Evolutionary conservation across 805 yeast genomes (phyloP).

Genomic region (Hagleromyces aurorensis): DNA sequence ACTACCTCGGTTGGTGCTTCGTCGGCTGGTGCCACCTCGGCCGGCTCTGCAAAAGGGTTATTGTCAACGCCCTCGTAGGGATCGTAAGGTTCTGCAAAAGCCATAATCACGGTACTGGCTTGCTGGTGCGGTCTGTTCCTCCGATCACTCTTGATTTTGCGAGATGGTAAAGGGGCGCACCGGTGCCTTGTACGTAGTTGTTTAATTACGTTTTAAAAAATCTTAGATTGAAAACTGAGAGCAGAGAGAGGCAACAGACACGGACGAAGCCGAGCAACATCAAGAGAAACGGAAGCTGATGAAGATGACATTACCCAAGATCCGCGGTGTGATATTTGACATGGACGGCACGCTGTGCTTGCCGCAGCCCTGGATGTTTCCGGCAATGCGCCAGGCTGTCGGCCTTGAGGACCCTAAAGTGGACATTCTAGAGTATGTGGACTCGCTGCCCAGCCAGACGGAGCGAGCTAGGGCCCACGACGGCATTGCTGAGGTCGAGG

Average conservation of each 20-base stretch:
- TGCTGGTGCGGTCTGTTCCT: no score
- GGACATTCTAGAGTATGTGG: constrained; percentile 50
- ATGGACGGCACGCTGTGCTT: constrained; percentile 74
- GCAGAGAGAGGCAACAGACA: no score
- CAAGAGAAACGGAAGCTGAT: no score
- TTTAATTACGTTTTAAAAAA: no score
- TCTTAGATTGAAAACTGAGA: no score
- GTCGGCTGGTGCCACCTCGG: constrained; percentile 14
- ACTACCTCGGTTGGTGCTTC: constrained; percentile 1
- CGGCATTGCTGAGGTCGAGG: constrained; percentile 45
- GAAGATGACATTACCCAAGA: constrained; percentile 1
- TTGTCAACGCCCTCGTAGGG: constrained; percentile 48
- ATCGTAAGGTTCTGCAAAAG: constrained; percentile 8
- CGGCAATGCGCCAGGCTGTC: constrained; percentile 53
- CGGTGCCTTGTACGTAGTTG: no score
- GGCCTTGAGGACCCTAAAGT: constrained; percentile 37
- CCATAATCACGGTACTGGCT: no score
- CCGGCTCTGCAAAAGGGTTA: constrained; percentile 53
- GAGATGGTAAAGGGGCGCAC: no score
- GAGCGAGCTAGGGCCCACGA: constrained; percentile 38
- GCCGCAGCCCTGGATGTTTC: constrained; percentile 54
- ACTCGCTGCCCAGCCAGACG: constrained; percentile 32
- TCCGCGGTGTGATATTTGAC: constrained; percentile 45
- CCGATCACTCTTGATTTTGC: no score
- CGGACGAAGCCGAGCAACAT: no score